Base-by-base conservation (phyloP, 179 eudicot species). In the Spergularia azorica region DNA sequence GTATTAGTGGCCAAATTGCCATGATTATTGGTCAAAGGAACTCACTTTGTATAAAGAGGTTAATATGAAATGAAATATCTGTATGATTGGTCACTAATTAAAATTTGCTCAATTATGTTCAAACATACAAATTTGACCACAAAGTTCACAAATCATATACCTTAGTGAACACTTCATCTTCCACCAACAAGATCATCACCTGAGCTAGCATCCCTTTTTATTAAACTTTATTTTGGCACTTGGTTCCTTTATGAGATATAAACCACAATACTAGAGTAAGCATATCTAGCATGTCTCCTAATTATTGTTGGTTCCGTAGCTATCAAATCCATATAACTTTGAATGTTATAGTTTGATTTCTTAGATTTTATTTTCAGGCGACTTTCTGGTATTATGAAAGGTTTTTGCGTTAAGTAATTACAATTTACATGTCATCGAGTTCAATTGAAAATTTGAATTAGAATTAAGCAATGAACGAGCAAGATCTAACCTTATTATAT, bases 141-240 rank as follows among this genome's bases (percentile, higher is more conserved):
- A 69, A 69, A 69, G 72, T 69, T 50, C 59, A 69, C 16, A 46
- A 5, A 46, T 46, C 50, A 6, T 11, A 51, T 11, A 51, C 41
- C 72, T 69, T 69, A 69, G 72, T 69, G 72, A 69, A 69, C 72
- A 69, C 72, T 69, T 51, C 72, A 69, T 0, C 39, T 50, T 69
- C 72, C 72, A 69, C 72, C 50, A 48, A 67, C n/a, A 18, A 68
- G 39, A 68, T 4, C 39, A 67, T 39, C 56, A 20, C 39, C 7
- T 68, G 58, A 50, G 58, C 41, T 20, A 68, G 16, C 20, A 48
- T 7, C 14, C 17, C 15, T n/a, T 68, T 68, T 68, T 48, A 18
- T 68, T 48, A 18, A 67, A 67, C 55, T 43, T 67, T 43, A 43
- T 18, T 60, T 60, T 18, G 36, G 13, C 36, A 18, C 64, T 60